These are phyloP conservation scores for Penicillium subrubescens DNA, from an alignment of 495 filamentous ascomycete genomes.

Conservation along the genomic window DNA sequence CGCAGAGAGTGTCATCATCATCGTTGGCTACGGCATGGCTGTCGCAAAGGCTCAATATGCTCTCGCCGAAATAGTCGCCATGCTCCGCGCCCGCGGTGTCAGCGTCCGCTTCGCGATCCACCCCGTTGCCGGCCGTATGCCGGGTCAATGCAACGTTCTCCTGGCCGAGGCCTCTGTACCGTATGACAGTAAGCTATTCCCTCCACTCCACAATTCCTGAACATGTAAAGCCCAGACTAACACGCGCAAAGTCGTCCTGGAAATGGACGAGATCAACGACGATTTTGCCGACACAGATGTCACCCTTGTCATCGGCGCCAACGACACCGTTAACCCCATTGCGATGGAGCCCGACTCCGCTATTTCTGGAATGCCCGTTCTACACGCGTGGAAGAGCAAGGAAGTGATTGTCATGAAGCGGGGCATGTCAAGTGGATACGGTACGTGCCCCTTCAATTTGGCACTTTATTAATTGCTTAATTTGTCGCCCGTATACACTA, in stretches of 20 bases:
- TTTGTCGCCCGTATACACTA: neutral
- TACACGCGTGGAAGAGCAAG: constrained; percentile 89
- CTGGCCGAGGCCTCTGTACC: constrained; percentile 80
- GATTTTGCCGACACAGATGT: constrained; percentile 80
- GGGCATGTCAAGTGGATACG: constrained; percentile 79
- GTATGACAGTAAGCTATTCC: constrained; percentile 63
- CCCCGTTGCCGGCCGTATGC: constrained; percentile 82
- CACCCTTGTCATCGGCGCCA: constrained; percentile 83
- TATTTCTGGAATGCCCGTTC: constrained; percentile 83
- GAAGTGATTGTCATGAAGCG: constrained; percentile 87
- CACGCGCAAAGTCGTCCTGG: constrained; percentile 58
- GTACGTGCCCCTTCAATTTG: constrained; percentile 38
- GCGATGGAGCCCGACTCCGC: constrained; percentile 75
- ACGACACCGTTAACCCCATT: constrained; percentile 85
- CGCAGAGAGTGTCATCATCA: constrained; percentile 77
- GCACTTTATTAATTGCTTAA: neutral
- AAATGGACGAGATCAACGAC: constrained; percentile 92
- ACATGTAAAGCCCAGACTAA: constrained; percentile 16
- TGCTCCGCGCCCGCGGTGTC: constrained; percentile 67
- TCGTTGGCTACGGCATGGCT: constrained; percentile 86
- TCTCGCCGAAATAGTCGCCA: constrained; percentile 73
- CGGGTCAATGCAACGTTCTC: constrained; percentile 83
- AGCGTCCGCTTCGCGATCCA: constrained; percentile 86
- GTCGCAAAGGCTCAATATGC: constrained; percentile 87
- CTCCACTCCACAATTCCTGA: neutral